phyloP scores from a whole-genome alignment of 2,329 filamentous ascomycete genomes.

The Dactylellina haptotyla region DNA sequence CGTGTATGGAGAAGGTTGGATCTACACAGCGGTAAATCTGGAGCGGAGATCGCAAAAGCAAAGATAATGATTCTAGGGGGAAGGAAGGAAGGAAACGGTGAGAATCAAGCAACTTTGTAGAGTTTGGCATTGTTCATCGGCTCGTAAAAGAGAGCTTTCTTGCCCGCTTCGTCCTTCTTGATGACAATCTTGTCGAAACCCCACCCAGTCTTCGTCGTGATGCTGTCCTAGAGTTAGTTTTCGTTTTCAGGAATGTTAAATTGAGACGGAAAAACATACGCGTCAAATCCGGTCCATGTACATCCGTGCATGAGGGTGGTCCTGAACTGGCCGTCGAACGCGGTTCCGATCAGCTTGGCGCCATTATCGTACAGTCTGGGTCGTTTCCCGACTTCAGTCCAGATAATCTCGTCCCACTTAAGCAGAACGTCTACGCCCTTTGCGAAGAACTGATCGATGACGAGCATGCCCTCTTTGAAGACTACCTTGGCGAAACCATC shows the following conservation, averaged over 20 bases:
- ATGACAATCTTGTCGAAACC: slow-evolving; percentile 34
- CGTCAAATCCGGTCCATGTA: slow-evolving; percentile 31
- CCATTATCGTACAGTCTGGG: slow-evolving; percentile 8
- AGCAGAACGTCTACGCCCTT: slow-evolving; percentile 29
- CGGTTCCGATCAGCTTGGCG: slow-evolving; percentile 29
- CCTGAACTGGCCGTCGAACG: slow-evolving; percentile 31
- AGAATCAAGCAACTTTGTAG: slow-evolving; percentile 24
- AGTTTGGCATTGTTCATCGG: slow-evolving; percentile 21
- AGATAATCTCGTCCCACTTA: slow-evolving; percentile 33
- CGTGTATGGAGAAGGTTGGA: background rate
- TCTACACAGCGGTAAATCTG: background rate
- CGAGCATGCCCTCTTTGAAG: slow-evolving; percentile 31
- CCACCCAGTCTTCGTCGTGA: slow-evolving; percentile 39
- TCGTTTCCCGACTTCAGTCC: slow-evolving; percentile 11
- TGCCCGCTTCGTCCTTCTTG: slow-evolving; percentile 17
- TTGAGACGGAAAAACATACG: slow-evolving; percentile 9
- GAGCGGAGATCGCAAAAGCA: too few relatives aligned
- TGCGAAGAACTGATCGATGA: slow-evolving; percentile 14
- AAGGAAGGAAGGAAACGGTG: too few relatives aligned
- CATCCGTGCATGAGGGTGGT: slow-evolving; percentile 11
- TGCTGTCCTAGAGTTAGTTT: slow-evolving; percentile 8
- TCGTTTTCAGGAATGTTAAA: background rate
- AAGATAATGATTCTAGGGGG: too few relatives aligned
- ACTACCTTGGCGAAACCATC: slow-evolving; percentile 31
- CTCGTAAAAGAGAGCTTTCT: slow-evolving; percentile 28